A percentile compares a stretch with the other conserved stretches of the same genome.
Conservation (phyloP, 1,284 basidiomycete species). For the Marasmius oreades region DNA sequence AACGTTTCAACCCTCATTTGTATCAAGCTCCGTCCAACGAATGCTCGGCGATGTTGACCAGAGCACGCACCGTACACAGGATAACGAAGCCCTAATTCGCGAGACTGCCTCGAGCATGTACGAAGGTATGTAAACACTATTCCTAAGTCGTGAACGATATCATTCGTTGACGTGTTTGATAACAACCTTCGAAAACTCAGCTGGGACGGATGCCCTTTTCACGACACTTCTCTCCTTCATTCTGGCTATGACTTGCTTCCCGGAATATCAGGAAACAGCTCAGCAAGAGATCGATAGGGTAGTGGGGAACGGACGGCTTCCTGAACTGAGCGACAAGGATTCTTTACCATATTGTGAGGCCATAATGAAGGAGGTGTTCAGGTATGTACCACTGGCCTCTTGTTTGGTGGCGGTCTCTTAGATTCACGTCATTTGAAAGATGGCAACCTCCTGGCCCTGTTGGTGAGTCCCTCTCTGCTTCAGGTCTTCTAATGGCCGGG, state of each 20-base stretch:
- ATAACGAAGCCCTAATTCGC: constrained; percentile 3
- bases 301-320: constrained; percentile 12
- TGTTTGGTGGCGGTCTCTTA: background rate
- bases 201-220: constrained; percentile 6
- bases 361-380: constrained; percentile 9
- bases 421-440: background rate
- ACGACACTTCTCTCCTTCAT: constrained; percentile 1
- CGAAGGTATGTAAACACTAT: constrained; percentile 5
- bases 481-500: background rate
- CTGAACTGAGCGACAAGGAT: constrained; percentile 12
- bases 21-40: background rate
- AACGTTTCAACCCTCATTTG: constrained; percentile 8
- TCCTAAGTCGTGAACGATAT: too few species aligned
- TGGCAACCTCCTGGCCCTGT: background rate
- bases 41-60: constrained; percentile 3
- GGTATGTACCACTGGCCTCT: constrained; percentile 4
- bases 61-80: background rate
- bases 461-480: background rate
- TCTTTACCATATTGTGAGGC: constrained; percentile 13
- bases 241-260: constrained; percentile 10
- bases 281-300: constrained; percentile 17
- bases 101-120: constrained; percentile 6
- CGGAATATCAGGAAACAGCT: constrained; percentile 15
- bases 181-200: background rate
- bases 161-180: background rate